These are phyloP conservation scores for Amaranthus cruentus DNA, from an alignment of 148 eudicot species.

Conservation along the genomic window DNA sequence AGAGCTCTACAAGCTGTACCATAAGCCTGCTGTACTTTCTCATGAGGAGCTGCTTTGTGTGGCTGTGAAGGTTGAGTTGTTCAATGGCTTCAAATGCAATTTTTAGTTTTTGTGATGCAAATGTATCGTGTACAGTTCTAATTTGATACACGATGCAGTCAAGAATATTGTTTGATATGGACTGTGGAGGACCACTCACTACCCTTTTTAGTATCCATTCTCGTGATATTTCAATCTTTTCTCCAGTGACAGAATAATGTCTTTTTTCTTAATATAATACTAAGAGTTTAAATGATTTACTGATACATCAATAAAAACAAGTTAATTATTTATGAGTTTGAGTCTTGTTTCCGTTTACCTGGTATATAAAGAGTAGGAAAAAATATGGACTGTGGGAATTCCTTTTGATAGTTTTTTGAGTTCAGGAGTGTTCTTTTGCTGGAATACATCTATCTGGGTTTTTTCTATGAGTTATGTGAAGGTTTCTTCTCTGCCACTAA, in stretches of 20 bases:
- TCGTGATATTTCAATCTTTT: neutral
- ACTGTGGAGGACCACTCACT: neutral
- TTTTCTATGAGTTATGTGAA: neutral
- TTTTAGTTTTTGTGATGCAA: neutral
- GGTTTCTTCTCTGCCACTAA: neutral
- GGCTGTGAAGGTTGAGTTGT: constrained; percentile 66
- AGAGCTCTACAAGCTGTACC: constrained; percentile 82
- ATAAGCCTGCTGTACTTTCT: constrained; percentile 85
- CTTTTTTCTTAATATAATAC: neutral
- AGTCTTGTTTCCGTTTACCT: neutral
- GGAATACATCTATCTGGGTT: neutral
- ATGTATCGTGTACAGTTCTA: neutral
- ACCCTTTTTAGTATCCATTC: neutral
- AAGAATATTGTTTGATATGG: neutral
- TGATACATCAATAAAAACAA: neutral
- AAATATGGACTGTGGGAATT: neutral
- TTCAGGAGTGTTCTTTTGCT: neutral
- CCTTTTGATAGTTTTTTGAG: neutral
- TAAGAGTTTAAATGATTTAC: neutral
- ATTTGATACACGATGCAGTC: neutral
- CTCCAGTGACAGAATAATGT: neutral
- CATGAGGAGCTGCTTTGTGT: constrained; percentile 97
- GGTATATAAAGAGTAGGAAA: neutral
- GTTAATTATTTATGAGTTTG: neutral
- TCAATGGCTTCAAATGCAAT: constrained; percentile 11